Conservation (phyloP, 176 grass and related monocot species). For the Zoysia japonica region DNA sequence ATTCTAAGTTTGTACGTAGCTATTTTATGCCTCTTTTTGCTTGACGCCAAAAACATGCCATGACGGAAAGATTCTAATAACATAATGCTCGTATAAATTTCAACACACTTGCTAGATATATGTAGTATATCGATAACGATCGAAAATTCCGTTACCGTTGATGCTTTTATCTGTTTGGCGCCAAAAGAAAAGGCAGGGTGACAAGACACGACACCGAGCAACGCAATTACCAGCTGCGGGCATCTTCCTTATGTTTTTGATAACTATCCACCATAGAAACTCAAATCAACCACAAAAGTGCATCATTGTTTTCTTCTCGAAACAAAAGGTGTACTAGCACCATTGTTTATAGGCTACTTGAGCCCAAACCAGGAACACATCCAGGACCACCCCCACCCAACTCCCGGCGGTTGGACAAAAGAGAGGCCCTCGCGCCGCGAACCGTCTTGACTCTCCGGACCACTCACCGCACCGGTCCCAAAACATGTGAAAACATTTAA, state of each 20-base stretch:
- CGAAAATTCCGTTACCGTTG: too few species aligned
- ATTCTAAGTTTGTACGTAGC: neutral
- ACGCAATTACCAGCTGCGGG: neutral
- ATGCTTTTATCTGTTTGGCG: too few species aligned
- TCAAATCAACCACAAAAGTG: neutral
- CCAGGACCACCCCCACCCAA: neutral
- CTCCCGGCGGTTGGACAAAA: constrained; percentile 35
- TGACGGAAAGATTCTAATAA: neutral
- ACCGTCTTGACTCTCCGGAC: neutral
- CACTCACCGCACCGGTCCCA: neutral
- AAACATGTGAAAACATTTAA: neutral
- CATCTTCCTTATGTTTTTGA: too few species aligned
- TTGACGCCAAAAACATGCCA: neutral
- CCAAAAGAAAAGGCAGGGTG: too few species aligned
- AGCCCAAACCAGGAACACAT: neutral
- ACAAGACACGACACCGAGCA: too few species aligned
- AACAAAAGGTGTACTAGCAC: neutral
- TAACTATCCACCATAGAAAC: neutral
- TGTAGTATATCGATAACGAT: too few species aligned
- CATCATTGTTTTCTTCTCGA: neutral
- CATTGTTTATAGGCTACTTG: neutral
- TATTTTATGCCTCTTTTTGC: neutral
- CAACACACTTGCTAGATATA: neutral
- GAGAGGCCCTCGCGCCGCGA: constrained; percentile 29
- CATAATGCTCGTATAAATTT: neutral